Percentiles rank a stretch among this genome's conserved stretches.
phyloP scores from a whole-genome alignment of 2,329 filamentous ascomycete species.

The Akanthomyces dipterigenus region DNA sequence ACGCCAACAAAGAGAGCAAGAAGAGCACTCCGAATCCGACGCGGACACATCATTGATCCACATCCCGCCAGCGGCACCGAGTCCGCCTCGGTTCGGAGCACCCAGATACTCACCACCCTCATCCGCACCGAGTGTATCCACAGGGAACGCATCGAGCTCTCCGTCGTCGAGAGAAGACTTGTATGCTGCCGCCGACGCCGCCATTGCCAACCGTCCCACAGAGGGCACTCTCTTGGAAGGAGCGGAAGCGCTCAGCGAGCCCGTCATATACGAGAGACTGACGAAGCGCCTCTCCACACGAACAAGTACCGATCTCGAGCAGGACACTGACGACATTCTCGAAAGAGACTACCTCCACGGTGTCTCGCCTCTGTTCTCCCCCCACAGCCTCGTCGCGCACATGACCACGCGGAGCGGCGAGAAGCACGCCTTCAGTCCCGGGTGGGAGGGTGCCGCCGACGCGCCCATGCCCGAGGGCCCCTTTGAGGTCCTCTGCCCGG shows the following conservation, averaged over 20 bases:
- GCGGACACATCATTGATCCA: no score
- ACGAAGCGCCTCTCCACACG: not conserved
- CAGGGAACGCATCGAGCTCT: no score
- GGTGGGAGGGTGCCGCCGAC: not conserved
- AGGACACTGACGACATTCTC: not conserved
- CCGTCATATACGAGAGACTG: not conserved
- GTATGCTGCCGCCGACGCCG: no score
- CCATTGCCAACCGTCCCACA: no score
- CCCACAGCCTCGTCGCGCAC: not conserved
- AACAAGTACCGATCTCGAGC: not conserved
- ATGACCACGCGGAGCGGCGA: not conserved
- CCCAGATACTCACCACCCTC: no score
- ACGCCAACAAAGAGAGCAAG: no score
- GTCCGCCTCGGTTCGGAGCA: no score
- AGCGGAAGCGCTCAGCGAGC: not conserved
- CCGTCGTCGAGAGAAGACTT: no score
- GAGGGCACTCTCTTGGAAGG: no score
- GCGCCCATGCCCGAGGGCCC: not conserved
- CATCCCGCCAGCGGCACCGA: no score
- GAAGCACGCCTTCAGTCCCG: not conserved
- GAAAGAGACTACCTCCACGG: not conserved
- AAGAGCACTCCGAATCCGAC: no score
- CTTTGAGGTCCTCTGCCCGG: not conserved
- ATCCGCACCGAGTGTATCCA: no score
- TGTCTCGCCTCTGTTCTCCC: not conserved